Percentiles rank a stretch among this genome's conserved stretches.
Conservation (phyloP, 106 monocot genomes). For the Dioscorea dumetorum region DNA sequence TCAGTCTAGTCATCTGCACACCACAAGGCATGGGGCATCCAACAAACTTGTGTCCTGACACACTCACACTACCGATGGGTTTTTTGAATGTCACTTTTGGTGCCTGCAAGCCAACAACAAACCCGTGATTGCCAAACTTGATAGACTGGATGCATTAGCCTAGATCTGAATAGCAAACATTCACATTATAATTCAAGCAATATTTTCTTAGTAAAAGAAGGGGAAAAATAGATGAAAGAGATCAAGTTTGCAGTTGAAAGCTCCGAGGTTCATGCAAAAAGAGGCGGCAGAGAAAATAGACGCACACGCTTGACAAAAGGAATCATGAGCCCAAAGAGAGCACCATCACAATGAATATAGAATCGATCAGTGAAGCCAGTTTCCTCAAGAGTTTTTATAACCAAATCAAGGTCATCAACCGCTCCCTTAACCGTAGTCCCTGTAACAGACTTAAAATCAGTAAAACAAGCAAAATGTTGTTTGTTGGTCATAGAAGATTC, state of each 20-base stretch:
- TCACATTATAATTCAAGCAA: too few species aligned
- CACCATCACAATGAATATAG: constrained; percentile 96
- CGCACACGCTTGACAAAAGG: constrained; percentile 77
- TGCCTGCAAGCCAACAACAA: constrained; percentile 4
- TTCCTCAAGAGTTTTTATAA: constrained; percentile 74
- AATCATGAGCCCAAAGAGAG: constrained; percentile 87
- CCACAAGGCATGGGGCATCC: constrained; percentile 90
- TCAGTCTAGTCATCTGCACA: constrained; percentile 66
- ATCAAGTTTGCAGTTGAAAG: too few species aligned
- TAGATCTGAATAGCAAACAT: too few species aligned
- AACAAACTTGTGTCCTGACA: constrained; percentile 83
- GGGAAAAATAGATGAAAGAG: too few species aligned
- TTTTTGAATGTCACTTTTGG: constrained; percentile 45
- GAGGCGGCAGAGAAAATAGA: neutral
- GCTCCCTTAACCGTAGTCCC: constrained; percentile 88
- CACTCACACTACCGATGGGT: constrained; percentile 79
- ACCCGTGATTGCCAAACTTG: too few species aligned
- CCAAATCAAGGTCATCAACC: constrained; percentile 84
- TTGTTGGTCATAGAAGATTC: neutral
- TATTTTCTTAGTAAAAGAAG: too few species aligned
- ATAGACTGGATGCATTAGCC: too few species aligned
- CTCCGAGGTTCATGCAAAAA: neutral
- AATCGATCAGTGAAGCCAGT: constrained; percentile 74
- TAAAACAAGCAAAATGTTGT: neutral
- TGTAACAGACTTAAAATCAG: constrained; percentile 10